phyloP scores from a whole-genome alignment of 2,329 filamentous ascomycete genomes.

The Sporothrix pallida region DNA sequence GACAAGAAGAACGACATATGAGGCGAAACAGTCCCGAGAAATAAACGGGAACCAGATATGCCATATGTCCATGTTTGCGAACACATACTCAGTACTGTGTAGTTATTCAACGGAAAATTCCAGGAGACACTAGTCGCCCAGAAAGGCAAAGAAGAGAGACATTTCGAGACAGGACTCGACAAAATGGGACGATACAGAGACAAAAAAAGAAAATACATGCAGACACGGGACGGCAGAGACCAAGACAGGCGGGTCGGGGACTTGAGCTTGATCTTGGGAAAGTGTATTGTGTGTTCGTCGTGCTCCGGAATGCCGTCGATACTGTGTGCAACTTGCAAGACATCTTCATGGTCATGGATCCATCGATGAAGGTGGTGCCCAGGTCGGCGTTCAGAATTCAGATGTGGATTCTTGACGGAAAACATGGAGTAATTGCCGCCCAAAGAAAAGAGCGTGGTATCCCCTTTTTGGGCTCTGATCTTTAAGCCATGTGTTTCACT shows the following conservation, averaged over 20 bases:
- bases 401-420: slow-evolving; percentile 16
- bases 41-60: background rate
- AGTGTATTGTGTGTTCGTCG: background rate
- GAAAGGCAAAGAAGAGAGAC: slow-evolving; percentile 3
- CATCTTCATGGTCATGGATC: background rate
- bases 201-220: background rate
- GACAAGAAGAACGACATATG: background rate
- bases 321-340: background rate
- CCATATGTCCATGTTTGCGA: no score
- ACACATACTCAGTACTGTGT: background rate
- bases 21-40: background rate
- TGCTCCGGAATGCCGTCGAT: background rate
- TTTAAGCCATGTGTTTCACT: slow-evolving; percentile 30
- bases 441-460: background rate
- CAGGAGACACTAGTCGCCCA: background rate
- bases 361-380: background rate
- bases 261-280: background rate
- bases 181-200: background rate
- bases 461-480: slow-evolving; percentile 15
- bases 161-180: background rate
- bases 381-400: background rate
- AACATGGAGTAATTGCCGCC: slow-evolving; percentile 21
- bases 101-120: slow-evolving; percentile 17
- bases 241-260: background rate
- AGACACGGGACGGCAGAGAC: background rate